Base-by-base conservation (phyloP, 2,329 filamentous ascomycete species). In the Graphium sp. region DNA sequence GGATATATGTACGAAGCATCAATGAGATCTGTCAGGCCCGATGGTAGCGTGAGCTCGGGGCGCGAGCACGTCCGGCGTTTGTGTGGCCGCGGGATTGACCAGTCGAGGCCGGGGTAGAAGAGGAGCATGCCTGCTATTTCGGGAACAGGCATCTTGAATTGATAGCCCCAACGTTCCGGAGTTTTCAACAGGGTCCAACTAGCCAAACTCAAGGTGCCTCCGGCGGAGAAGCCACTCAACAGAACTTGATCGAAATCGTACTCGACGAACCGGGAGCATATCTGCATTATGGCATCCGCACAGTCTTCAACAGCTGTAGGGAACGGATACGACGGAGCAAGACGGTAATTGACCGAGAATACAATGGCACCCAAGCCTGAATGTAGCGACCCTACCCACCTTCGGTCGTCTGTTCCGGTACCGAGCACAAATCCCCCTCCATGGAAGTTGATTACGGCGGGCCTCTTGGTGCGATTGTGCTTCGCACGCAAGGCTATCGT, bases 391-490 rank as follows among this genome's bases (percentile, higher is more conserved):
- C 60, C 55, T 5, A 63, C 66, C 56, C 71, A 76, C 23, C 69
- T 58, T 10, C 67, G 62, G 41, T 77, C 73, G 42, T 77, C 67
- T 4, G 66, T 72, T 4, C 62, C 68, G 26, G 59, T 58, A 9
- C 74, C 74, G 18, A 76, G 48, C 6, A 71, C 66, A 49, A 74
- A 77, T 5, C 74, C 74, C 14, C 74, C 74, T 16, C 73, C 73
- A 40, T 79, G 74, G 40, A 73, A 74, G 43, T 75, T 74, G 38
- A 78, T 56, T 17, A 78, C 56, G 12, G 65, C 65, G 0, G 71
- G 43, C 11, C 46, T 47, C 31, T 45, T 34, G 12, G 41, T 41
- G 14, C 42, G 40, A 25, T 45, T 44, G 22, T 49, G 48, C 22
- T 18, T 31, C 22, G 20, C 28, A 24, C 10, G 26, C 16, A 15